Evolutionary conservation across 345 rosid genomes (phyloP), one percentile per base, ranked within the genome.

Genomic region (Acer saccharum): DNA sequence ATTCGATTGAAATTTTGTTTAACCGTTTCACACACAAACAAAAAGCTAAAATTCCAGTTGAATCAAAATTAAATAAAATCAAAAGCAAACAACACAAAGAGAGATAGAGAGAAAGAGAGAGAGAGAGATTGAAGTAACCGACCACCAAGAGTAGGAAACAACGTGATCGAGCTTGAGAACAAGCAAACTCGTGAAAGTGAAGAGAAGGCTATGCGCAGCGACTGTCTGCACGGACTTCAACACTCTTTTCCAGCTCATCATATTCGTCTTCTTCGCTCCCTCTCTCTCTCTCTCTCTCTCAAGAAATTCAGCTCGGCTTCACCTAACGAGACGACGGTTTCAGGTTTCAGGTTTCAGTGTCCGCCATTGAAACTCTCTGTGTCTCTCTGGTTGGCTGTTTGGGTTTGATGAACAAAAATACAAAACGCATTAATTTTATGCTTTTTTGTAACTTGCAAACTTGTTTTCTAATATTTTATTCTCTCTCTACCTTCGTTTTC

Each of bases 141-240:
- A 95, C 99, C 99, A 93, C 98, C 99, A 95, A 4, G 98, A 92
- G 87, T 70, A 88, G 50, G 83, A 73, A 65, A 86, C 73, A 84
- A 81, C 18, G 73, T 81, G 88, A 73, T 89, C 83, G 80, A 95
- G 93, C 87, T 93, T 95, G 72, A 93, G 86, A 43, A 92, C 87
- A 68, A 95, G 94, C 77, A 90, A 77, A 13, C 93, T 84, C 65
- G 98, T 90, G 89, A 93, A 92, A 74, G 71, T 72, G 68, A 91
- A 85, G 74, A 95, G 95, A 20, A 91, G 92, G 87, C 69, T 35
- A 68, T 95, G 96, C 68, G 99, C 97, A 6, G 84, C 89, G 83
- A 92, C 82, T 64, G 98, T 91, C 93, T 91, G 99, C 29, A 81
- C 87, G 57, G 98, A 93, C 90, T 91, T 92, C 82, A 93, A 87